Evolutionary conservation across 2,329 filamentous ascomycete genomes (phyloP), one percentile per base, ranked within the genome.

Genomic region (Ascosphaera apis): DNA sequence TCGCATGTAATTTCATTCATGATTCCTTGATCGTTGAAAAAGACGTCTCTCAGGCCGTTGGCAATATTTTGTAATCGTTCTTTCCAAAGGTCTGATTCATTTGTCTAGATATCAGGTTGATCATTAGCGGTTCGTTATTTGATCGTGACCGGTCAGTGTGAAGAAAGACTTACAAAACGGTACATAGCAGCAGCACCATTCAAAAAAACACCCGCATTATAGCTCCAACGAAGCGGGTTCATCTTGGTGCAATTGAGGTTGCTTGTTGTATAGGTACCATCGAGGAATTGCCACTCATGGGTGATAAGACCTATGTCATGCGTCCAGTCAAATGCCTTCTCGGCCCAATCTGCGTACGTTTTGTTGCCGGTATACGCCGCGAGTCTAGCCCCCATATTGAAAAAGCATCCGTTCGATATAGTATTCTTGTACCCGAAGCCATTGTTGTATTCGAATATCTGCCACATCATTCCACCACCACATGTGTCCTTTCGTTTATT

Each of bases 401-500:
- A 69, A 39, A 70, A 61, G 21, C 59, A 65, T 3, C 66, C 67
- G 42, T 70, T 70, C 9, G 63, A 66, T 41, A 71, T 64, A 15
- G 62, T 60, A 43, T 71, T 71, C 43, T 70, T 69, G 45, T 66
- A 70, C 36, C 56, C 54, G 44, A 62, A 71, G 3, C 80, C 80
- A 38, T 63, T 68, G 56, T 83, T 83, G 57, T 74, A 79, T 9
- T 69, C 63, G 57, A 76, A 84, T 41, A 91, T 77, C 57, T 91
- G 82, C 83, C 83, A 91, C 42, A 76, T 70, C 43, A 91, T 55
- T 7, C 82, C 82, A 35, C 82, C 82, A 33, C 57, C 61, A 52
- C 82, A 91, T 1, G 61, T 62, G 0, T 55, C 47, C 2, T 55
- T 57, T 3, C 27, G 27, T 30, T 30, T 30, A 44, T 88, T 73